Conservation (phyloP, 345 rosid genomes). For the Bruguiera gymnorhiza region DNA sequence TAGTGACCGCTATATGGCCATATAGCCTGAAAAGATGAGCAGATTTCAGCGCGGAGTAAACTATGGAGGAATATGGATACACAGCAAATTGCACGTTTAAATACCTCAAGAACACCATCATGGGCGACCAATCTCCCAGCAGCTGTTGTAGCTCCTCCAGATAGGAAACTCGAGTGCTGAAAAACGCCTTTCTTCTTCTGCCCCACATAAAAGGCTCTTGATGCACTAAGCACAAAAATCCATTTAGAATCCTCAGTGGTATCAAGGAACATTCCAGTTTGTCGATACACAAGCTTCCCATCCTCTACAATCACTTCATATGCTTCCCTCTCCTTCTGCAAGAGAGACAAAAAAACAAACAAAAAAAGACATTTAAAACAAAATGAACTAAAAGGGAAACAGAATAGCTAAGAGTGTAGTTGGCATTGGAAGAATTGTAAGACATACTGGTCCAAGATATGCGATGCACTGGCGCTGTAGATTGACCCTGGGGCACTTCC, state of each 20-base stretch:
- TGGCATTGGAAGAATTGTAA: not conserved
- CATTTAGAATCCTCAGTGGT: constrained; percentile 52
- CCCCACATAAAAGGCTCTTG: constrained; percentile 39
- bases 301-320: constrained; percentile 58
- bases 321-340: constrained; percentile 61
- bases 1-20: constrained; percentile 34
- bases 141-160: constrained; percentile 28
- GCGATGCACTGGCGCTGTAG: constrained; percentile 56
- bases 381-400: too few species aligned
- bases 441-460: constrained; percentile 69
- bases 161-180: constrained; percentile 50
- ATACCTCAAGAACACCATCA: constrained; percentile 24
- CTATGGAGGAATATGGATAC: too few species aligned
- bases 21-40: constrained; percentile 17
- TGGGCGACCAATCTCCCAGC: constrained; percentile 30
- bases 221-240: constrained; percentile 68
- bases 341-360: not conserved
- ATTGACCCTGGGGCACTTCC: constrained; percentile 38
- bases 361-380: too few species aligned
- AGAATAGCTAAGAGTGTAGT: not conserved
- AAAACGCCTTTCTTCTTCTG: constrained; percentile 28
- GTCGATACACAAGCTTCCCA: constrained; percentile 50
- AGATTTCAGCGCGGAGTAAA: not conserved
- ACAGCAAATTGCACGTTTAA: not conserved
- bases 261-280: constrained; percentile 33